phyloP scores from a whole-genome alignment of 768 basidiomycete species.

The Trametes cubensis region DNA sequence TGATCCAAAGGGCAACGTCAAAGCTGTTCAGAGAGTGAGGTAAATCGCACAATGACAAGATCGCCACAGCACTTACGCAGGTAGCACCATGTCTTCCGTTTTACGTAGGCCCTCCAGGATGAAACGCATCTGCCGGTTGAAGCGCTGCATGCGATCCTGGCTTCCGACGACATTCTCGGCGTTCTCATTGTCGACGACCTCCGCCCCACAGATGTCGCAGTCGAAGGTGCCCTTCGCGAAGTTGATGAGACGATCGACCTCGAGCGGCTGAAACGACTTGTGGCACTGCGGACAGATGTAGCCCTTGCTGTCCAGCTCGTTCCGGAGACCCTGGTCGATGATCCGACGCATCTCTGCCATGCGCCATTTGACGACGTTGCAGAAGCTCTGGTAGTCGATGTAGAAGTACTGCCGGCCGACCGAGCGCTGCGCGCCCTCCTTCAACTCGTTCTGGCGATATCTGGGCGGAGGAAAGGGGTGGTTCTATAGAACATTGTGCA shows the following conservation, averaged over 20 bases:
- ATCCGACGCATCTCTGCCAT: constrained; percentile 89
- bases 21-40: constrained; percentile 49
- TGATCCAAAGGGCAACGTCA: constrained; percentile 83
- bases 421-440: constrained; percentile 85
- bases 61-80: constrained; percentile 57
- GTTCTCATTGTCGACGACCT: constrained; percentile 90
- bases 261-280: constrained; percentile 81
- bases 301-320: constrained; percentile 96
- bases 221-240: constrained; percentile 63
- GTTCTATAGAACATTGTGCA: neutral
- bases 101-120: constrained; percentile 86
- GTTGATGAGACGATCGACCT: constrained; percentile 84
- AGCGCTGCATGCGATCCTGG: constrained; percentile 94
- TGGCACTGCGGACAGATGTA: constrained; percentile 92
- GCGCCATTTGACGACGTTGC: constrained; percentile 98
- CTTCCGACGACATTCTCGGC: constrained; percentile 81
- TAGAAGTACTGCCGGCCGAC: constrained; percentile 93
- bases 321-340: constrained; percentile 87
- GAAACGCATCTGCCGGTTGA: constrained; percentile 88
- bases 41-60: neutral
- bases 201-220: constrained; percentile 87
- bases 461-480: constrained; percentile 41
- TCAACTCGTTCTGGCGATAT: constrained; percentile 89
- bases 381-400: constrained; percentile 93
- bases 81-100: constrained; percentile 85